Base-by-base conservation (phyloP, 2,329 filamentous ascomycete species). In the Pezicula carpinea region DNA sequence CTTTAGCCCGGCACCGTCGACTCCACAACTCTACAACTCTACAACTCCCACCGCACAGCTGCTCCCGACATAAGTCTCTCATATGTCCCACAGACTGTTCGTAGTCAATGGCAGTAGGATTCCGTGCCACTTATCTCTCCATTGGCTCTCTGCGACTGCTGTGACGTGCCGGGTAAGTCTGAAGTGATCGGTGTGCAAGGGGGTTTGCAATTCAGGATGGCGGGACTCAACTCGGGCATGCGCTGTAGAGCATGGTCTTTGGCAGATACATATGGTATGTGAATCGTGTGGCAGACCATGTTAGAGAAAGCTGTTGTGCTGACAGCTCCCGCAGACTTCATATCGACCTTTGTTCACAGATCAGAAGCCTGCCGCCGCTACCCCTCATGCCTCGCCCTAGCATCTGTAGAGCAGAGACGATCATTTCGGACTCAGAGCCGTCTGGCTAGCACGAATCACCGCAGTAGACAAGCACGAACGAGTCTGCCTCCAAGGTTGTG, bases 261-360 rank as follows among this genome's bases (percentile, higher is more conserved):
- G 42, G 55, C 56, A 53, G 62, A 64, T 54, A 58, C 55, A n/a
- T 62, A 64, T 56, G 57, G 61, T 62, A 56, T 13, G 38, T 41
- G 18, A 5, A 23, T 21, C 18, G 11, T 40, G 4, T 10, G 3
- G 11, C 1, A 15, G 22, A 4, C 29, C 8, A 14, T 32, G 29
- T 14, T 8, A 8, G 7, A 14, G 15, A 41, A 18, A 14, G 21
- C n/a, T n/a, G 23, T 41, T 14, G 21, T 46, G 39, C 50, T 50
- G 35, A 53, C 17, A 19, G 26, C 33, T 38, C 22, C 19, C 22
- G 11, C 39, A 61, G 60, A 56, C 38, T 62, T 63, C 42, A 63
- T 64, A 42, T 53, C 59, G 18, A 54, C 51, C 10, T 63, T 59
- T 35, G 44, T 63, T 23, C 43, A 48, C 32, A 55, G 43, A 48